Percentiles rank a stretch among this genome's conserved stretches.
Evolutionary conservation across 78 protist species (phyloP).

Genomic region (Speleostelium caveatum): DNA sequence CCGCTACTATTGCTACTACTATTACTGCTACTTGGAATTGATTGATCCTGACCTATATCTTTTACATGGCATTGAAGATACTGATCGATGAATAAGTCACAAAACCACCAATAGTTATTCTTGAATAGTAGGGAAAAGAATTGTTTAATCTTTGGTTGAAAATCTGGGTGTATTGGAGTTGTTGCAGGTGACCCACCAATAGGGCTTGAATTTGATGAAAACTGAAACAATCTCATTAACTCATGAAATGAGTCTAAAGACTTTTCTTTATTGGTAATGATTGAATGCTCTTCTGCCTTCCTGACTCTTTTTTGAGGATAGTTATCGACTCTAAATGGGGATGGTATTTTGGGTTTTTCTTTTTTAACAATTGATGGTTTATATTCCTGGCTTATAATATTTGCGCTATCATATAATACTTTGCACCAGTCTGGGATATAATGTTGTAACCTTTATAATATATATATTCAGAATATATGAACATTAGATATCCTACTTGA

Average conservation of each 20-base stretch:
- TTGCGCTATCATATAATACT: neutral
- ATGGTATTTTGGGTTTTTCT: neutral
- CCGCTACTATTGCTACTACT: neutral
- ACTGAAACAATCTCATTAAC: slow-evolving; percentile 23
- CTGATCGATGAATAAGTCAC: slow-evolving; percentile 68
- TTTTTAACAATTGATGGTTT: neutral
- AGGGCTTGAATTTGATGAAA: neutral
- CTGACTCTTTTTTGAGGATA: slow-evolving; percentile 37
- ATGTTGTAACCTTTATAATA: slow-evolving; percentile 8
- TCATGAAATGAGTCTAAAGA: slow-evolving; percentile 48
- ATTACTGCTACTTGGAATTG: neutral
- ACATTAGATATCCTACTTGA: neutral
- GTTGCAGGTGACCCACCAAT: no score
- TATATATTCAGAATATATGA: neutral
- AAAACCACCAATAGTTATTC: slow-evolving; percentile 71
- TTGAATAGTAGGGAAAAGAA: slow-evolving; percentile 6
- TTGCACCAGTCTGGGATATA: neutral
- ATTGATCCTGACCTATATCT: neutral
- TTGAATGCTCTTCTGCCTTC: slow-evolving; percentile 26
- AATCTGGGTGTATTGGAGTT: no score
- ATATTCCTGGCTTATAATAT: slow-evolving; percentile 6
- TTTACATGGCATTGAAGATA: slow-evolving; percentile 9
- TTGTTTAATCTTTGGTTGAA: slow-evolving; percentile 7
- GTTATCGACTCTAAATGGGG: slow-evolving; percentile 56
- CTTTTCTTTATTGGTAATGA: slow-evolving; percentile 30